A percentile compares a stretch with the other conserved stretches of the same genome.
phyloP scores from a whole-genome alignment of 192 early-diverging fungal species.

The Globomyces pollinis-pini region DNA sequence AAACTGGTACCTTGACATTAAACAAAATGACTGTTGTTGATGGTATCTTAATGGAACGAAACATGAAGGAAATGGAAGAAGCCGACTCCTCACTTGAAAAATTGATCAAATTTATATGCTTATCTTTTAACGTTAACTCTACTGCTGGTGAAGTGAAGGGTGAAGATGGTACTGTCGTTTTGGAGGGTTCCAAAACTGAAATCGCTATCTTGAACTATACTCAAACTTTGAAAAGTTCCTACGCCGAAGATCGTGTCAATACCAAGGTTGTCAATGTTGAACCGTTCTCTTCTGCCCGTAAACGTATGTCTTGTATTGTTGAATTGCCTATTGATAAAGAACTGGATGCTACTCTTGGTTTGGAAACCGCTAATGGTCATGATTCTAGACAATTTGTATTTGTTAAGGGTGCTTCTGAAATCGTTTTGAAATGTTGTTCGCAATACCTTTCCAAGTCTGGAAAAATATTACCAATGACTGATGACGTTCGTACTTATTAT shows the following conservation, averaged over 20 bases:
- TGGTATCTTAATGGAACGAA: slow-evolving; percentile 62
- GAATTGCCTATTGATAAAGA: slow-evolving; percentile 40
- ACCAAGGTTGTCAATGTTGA: slow-evolving; percentile 62
- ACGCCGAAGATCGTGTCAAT: slow-evolving; percentile 54
- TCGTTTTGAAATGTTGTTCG: slow-evolving; percentile 78
- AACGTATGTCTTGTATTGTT: slow-evolving; percentile 86
- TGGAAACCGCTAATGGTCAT: slow-evolving; percentile 12
- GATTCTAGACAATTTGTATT: slow-evolving; percentile 64
- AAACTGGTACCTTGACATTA: slow-evolving; percentile 96
- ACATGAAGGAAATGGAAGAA: neutral
- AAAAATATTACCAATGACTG: slow-evolving; percentile 13
- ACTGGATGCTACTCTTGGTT: slow-evolving; percentile 2
- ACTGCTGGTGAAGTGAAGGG: slow-evolving; percentile 23
- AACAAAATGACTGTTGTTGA: slow-evolving; percentile 97
- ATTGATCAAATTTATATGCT: slow-evolving; percentile 6
- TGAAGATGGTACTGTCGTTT: slow-evolving; percentile 18
- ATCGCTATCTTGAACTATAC: slow-evolving; percentile 82
- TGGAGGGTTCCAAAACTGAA: slow-evolving; percentile 94
- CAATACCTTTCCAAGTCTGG: slow-evolving; percentile 45
- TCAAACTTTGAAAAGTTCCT: slow-evolving; percentile 55
- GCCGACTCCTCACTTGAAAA: neutral
- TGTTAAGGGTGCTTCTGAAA: slow-evolving; percentile 92
- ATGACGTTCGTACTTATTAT: neutral
- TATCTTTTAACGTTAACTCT: slow-evolving; percentile 33
- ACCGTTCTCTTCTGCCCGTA: slow-evolving; percentile 89